These are phyloP conservation scores for Coemansia sp. DNA, from an alignment of 192 early-diverging fungal genomes.

Conservation along the genomic window DNA sequence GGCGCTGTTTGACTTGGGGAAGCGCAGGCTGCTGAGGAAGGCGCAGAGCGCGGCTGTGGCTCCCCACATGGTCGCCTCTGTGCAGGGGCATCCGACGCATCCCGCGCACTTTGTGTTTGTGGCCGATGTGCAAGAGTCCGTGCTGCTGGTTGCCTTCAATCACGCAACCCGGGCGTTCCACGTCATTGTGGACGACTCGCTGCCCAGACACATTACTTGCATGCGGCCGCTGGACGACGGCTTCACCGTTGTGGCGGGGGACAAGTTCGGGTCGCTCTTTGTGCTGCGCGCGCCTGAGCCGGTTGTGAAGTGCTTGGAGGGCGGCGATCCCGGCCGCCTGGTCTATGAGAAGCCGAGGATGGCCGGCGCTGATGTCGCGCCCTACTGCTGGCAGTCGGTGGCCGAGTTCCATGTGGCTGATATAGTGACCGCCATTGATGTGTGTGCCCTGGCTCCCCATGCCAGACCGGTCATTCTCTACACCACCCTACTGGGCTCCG, in stretches of 20 bases:
- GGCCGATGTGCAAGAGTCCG: constrained; percentile 85
- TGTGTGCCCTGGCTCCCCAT: constrained; percentile 76
- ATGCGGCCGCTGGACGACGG: constrained; percentile 79
- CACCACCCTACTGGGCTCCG: constrained; percentile 78
- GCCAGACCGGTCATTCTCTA: constrained; percentile 88
- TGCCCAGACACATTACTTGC: constrained; percentile 80
- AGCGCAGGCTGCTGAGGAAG: constrained; percentile 84
- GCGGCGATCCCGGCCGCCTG: constrained; percentile 79
- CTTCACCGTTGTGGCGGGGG: constrained; percentile 87
- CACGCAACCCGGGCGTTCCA: constrained; percentile 77
- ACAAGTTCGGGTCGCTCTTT: constrained; percentile 97
- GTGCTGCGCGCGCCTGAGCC: constrained; percentile 65
- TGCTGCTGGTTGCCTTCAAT: constrained; percentile 73
- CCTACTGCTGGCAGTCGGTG: constrained; percentile 64
- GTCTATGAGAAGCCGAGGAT: constrained; percentile 73
- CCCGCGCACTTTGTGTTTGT: constrained; percentile 72
- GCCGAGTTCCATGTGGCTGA: constrained; percentile 87
- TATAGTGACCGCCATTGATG: constrained; percentile 75
- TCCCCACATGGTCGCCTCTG: constrained; percentile 62
- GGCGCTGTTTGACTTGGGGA: constrained; percentile 91
- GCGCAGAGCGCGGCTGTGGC: constrained; percentile 66
- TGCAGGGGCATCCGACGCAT: constrained; percentile 70
- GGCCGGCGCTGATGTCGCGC: constrained; percentile 67
- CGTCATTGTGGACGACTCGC: constrained; percentile 91
- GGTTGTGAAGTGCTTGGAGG: constrained; percentile 72